phyloP scores from a whole-genome alignment of 1,284 basidiomycete species.

The Mycosarcoma mackinlayi region DNA sequence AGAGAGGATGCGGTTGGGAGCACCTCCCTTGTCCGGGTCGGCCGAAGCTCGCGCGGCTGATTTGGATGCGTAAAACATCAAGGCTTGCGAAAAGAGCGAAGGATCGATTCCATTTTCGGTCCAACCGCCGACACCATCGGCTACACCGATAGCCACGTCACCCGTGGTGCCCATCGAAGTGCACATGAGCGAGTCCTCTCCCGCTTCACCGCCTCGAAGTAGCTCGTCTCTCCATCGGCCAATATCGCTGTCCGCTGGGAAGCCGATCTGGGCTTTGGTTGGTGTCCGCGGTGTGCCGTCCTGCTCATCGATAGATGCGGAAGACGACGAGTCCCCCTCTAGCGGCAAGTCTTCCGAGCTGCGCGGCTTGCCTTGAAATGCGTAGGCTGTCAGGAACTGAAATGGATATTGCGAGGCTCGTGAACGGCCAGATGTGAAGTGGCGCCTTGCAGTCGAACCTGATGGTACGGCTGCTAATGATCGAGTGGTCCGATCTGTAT shows the following conservation, averaged over 20 bases:
- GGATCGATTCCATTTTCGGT: conserved; percentile 83
- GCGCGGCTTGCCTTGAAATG: conserved; percentile 80
- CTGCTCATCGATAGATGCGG: conserved; percentile 22
- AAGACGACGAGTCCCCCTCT: conserved; percentile 23
- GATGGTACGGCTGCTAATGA: conserved; percentile 3
- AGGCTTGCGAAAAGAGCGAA: conserved; percentile 77
- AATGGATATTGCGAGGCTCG: conserved; percentile 70
- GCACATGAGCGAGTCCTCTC: conserved; percentile 70
- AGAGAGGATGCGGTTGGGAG: conserved; percentile 74
- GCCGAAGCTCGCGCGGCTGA: conserved; percentile 55
- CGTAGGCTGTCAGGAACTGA: conserved; percentile 78
- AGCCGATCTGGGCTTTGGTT: conserved; percentile 71
- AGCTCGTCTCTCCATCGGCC: conserved; percentile 77
- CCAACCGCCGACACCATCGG: conserved; percentile 80
- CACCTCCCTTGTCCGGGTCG: conserved; percentile 11
- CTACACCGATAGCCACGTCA: conserved; percentile 80
- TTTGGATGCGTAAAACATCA: conserved; percentile 78
- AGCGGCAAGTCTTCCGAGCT: conserved; percentile 46
- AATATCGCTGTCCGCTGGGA: conserved; percentile 75
- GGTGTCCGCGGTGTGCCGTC: conserved; percentile 17
- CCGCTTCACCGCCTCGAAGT: conserved; percentile 72
- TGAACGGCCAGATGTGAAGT: conserved; percentile 23
- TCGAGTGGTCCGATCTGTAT: background rate
- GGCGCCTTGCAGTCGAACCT: conserved; percentile 3
- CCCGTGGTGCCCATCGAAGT: conserved; percentile 74